A percentile compares a stretch with the other conserved stretches of the same genome.
phyloP scores from a whole-genome alignment of 441 rosid species.

The Populus hybrid region DNA sequence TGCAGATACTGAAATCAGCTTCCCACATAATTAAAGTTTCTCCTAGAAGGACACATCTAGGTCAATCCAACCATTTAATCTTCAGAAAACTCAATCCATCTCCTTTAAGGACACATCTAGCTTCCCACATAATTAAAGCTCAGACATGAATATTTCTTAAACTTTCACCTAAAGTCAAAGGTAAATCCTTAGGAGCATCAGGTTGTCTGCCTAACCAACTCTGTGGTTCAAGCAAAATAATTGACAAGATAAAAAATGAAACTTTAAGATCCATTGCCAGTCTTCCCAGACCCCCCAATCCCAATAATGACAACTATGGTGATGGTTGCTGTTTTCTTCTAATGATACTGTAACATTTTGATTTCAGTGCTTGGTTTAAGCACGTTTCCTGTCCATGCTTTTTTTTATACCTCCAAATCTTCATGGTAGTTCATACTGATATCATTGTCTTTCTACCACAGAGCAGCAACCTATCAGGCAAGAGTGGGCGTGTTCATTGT shows the following conservation, averaged over 20 bases:
- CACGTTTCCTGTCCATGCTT: slow-evolving; percentile 4
- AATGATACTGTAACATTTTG: background rate
- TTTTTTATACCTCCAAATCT: background rate
- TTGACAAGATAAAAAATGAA: background rate
- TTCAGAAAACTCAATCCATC: background rate
- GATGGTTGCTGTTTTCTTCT: too few species aligned
- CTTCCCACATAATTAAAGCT: background rate
- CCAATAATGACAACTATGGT: too few species aligned
- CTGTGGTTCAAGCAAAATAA: background rate
- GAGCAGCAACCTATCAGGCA: slow-evolving; percentile 81
- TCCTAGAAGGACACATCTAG: too few species aligned
- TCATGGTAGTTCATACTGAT: slow-evolving; percentile 5
- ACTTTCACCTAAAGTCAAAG: slow-evolving; percentile 57
- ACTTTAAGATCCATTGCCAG: background rate
- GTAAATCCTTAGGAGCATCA: too few species aligned
- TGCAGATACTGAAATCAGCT: background rate
- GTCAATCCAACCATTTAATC: too few species aligned
- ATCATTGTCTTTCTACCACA: slow-evolving; percentile 25
- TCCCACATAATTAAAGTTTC: too few species aligned
- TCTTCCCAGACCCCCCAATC: background rate
- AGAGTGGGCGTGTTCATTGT: slow-evolving; percentile 87
- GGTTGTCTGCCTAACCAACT: background rate
- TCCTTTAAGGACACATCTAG: background rate
- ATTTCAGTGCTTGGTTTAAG: background rate
- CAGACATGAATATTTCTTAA: slow-evolving; percentile 39